Conservation (phyloP, 495 filamentous ascomycete genomes). For the Xylaria scruposa region DNA sequence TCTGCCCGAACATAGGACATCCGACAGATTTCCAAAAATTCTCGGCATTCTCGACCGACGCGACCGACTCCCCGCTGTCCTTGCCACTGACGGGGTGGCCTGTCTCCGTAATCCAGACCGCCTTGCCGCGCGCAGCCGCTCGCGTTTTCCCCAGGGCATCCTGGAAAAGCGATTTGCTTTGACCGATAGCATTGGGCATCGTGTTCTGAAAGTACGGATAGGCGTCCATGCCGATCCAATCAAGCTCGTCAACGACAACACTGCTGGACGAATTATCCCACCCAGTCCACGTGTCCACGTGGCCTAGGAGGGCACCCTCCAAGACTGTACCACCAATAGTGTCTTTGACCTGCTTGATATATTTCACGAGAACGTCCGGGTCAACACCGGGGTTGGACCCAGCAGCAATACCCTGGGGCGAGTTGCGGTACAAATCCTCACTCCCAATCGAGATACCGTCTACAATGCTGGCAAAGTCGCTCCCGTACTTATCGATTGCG, state of each 20-base stretch:
- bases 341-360: constrained; percentile 69
- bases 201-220: constrained; percentile 79
- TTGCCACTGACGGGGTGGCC: constrained; percentile 81
- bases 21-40: constrained; percentile 80
- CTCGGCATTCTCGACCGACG: constrained; percentile 73
- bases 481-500: constrained; percentile 69
- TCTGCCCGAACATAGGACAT: constrained; percentile 67
- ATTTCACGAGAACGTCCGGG: constrained; percentile 64
- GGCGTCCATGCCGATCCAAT: constrained; percentile 81
- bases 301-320: constrained; percentile 67
- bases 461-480: constrained; percentile 65
- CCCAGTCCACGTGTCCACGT: constrained; percentile 92
- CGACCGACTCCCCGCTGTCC: constrained; percentile 64
- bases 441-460: constrained; percentile 89
- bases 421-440: constrained; percentile 87
- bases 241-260: constrained; percentile 69
- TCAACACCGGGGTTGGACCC: constrained; percentile 57
- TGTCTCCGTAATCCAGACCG: constrained; percentile 89
- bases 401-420: constrained; percentile 56
- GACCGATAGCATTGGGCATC: constrained; percentile 67
- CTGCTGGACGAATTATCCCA: constrained; percentile 78
- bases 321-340: constrained; percentile 65
- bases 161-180: constrained; percentile 67
- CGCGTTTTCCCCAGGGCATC: constrained; percentile 66
- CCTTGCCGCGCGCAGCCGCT: constrained; percentile 65